Evolutionary conservation across 768 basidiomycete genomes (phyloP).

Genomic region (Serpula lacrymans): DNA sequence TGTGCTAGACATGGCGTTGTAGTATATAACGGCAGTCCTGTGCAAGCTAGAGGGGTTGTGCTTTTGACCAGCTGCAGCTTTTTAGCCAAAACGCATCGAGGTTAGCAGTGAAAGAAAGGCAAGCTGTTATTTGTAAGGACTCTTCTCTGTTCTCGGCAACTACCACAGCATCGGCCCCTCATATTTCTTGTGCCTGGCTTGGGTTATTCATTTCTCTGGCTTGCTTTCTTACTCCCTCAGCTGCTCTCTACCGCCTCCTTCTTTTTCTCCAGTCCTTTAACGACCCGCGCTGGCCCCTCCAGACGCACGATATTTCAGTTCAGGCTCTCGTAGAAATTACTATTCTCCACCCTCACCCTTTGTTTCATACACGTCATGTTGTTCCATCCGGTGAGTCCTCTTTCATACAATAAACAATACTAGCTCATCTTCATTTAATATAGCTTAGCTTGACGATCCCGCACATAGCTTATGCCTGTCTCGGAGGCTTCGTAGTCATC

Average conservation of each 20-base stretch:
- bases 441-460: constrained; percentile 52
- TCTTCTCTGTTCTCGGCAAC: too few species aligned
- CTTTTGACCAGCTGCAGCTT: neutral
- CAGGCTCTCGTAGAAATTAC: constrained; percentile 2
- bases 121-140: too few species aligned
- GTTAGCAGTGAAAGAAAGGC: too few species aligned
- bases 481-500: constrained; percentile 80
- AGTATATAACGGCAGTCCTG: neutral
- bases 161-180: too few species aligned
- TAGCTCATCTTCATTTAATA: constrained; percentile 5
- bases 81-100: neutral
- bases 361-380: constrained; percentile 36
- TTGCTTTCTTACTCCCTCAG: constrained; percentile 2
- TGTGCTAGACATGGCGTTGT: neutral
- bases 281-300: constrained; percentile 3
- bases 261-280: neutral
- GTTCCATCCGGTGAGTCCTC: constrained; percentile 46
- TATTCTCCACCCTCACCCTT: neutral
- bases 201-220: neutral
- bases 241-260: neutral
- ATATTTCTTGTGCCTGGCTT: constrained; percentile 7
- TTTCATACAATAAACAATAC: neutral
- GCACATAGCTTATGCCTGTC: constrained; percentile 75
- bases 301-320: constrained; percentile 2
- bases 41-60: too few species aligned